These are phyloP conservation scores for Noccaea caerulescens DNA, from an alignment of 345 rosid genomes.

Conservation along the genomic window DNA sequence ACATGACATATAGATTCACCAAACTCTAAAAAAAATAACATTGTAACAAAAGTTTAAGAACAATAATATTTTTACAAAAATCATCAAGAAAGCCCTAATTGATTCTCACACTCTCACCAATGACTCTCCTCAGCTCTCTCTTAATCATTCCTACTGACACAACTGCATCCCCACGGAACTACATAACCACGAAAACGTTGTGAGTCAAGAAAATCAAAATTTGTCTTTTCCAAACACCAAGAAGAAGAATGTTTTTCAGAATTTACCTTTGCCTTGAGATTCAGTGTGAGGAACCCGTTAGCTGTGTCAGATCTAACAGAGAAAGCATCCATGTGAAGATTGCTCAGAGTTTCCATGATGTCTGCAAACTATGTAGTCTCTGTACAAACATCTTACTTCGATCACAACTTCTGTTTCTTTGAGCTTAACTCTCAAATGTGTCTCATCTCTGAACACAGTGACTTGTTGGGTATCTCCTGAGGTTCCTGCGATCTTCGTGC, in stretches of 20 bases:
- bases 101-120: conserved; percentile 43
- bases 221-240: not conserved
- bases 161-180: conserved; percentile 71
- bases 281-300: conserved; percentile 59
- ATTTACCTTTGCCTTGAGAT: conserved; percentile 74
- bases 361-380: conserved; percentile 73
- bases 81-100: not conserved
- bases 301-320: conserved; percentile 68
- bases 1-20: too few relatives aligned
- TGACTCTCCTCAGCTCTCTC: conserved; percentile 62
- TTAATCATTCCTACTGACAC: conserved; percentile 68
- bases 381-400: conserved; percentile 68
- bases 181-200: conserved; percentile 27
- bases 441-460: conserved; percentile 42
- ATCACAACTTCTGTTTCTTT: conserved; percentile 56
- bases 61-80: conserved; percentile 13
- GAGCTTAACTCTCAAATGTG: conserved; percentile 44
- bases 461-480: conserved; percentile 65
- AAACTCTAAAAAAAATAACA: conserved; percentile 13
- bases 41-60: conserved; percentile 7
- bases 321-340: conserved; percentile 71
- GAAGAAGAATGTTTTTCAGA: conserved; percentile 2
- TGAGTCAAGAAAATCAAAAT: not conserved
- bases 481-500: too few relatives aligned
- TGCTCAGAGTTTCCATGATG: conserved; percentile 76